phyloP scores from a whole-genome alignment of 306 rosid species.

The Sindora glabra region DNA sequence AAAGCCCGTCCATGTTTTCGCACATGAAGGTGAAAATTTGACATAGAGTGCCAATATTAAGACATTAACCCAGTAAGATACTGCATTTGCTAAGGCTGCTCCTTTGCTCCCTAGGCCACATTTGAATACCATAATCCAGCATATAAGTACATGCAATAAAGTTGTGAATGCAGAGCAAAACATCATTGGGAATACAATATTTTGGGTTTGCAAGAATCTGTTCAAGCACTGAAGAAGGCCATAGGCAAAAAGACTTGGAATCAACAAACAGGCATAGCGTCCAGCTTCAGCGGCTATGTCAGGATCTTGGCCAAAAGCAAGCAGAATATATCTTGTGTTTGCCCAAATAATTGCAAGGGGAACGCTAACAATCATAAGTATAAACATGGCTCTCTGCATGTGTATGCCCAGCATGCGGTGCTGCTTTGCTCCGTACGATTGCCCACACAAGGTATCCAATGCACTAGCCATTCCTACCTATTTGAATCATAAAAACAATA shows the following conservation, averaged over 20 bases:
- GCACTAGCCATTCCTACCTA: slow-evolving; percentile 26
- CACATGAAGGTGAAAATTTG: slow-evolving; percentile 40
- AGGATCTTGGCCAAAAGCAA: slow-evolving; percentile 22
- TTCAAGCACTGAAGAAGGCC: slow-evolving; percentile 40
- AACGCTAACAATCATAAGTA: not conserved
- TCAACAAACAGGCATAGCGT: slow-evolving; percentile 32
- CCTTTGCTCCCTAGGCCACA: slow-evolving; percentile 44
- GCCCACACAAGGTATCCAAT: slow-evolving; percentile 28
- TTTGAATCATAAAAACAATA: not conserved
- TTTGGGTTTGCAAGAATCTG: slow-evolving; percentile 54
- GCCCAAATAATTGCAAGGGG: not conserved
- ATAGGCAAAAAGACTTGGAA: slow-evolving; percentile 51
- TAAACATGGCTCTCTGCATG: slow-evolving; percentile 17
- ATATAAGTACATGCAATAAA: slow-evolving; percentile 28
- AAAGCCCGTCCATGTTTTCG: slow-evolving; percentile 49
- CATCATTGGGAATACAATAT: slow-evolving; percentile 51
- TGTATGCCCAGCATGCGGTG: slow-evolving; percentile 24
- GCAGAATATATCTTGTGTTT: not conserved
- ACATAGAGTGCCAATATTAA: slow-evolving; percentile 29
- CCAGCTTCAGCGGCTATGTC: slow-evolving; percentile 40
- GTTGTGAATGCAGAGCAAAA: slow-evolving; percentile 23
- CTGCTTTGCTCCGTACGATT: slow-evolving; percentile 22
- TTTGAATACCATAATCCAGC: slow-evolving; percentile 45
- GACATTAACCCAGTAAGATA: slow-evolving; percentile 55
- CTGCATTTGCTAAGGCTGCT: slow-evolving; percentile 44